These are phyloP conservation scores for Cnidoscolus chayamansa DNA, from an alignment of 441 rosid species.

Conservation along the genomic window DNA sequence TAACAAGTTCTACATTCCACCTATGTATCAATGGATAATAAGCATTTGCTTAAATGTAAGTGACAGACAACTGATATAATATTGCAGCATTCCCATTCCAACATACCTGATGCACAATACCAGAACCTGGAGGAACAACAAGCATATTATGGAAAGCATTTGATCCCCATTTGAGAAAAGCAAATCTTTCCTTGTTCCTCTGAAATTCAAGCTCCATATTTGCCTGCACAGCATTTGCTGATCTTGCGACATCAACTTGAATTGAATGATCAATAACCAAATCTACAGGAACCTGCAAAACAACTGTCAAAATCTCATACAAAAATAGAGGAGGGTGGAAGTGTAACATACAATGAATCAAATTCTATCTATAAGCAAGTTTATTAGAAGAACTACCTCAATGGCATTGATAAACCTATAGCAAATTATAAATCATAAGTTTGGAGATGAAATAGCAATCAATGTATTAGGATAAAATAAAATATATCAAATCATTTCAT, in stretches of 20 bases:
- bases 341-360: not conserved
- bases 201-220: slow-evolving; percentile 95
- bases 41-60: not conserved
- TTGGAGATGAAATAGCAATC: not conserved
- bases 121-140: slow-evolving; percentile 99
- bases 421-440: not conserved
- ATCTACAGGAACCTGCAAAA: slow-evolving; percentile 92
- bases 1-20: not conserved
- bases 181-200: slow-evolving; percentile 97
- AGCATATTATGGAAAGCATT: slow-evolving; percentile 91
- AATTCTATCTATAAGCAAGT: not conserved
- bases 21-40: slow-evolving; percentile 9
- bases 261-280: slow-evolving; percentile 97
- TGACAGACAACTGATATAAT: too few species aligned
- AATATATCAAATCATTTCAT: not conserved
- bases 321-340: not conserved
- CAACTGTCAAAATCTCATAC: slow-evolving; percentile 14
- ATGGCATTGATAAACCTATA: not conserved
- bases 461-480: not conserved
- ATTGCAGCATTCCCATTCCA: not conserved
- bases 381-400: not conserved
- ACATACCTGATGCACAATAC: slow-evolving; percentile 95
- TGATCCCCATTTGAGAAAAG: slow-evolving; percentile 98
- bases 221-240: slow-evolving; percentile 92
- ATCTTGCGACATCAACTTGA: slow-evolving; percentile 94